Base-by-base conservation (phyloP, 352 stramenopile species). In the Phytophthora pinifolia region DNA sequence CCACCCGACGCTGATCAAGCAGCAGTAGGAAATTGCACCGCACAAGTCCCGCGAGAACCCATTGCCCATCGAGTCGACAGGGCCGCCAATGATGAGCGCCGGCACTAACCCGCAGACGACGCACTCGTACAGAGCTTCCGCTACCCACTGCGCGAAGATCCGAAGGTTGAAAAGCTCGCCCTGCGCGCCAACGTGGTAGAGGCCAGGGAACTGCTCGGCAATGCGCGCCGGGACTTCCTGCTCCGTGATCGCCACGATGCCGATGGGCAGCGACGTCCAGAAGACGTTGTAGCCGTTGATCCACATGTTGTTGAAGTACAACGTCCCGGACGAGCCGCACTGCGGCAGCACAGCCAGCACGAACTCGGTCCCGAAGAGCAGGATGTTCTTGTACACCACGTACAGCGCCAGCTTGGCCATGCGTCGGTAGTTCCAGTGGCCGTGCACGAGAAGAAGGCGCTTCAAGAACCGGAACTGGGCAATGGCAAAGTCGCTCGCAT, bases 301-400 rank as follows among this genome's bases (percentile, higher is more conserved):
- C 85, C 85, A 95, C 76, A 93, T 91, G 60, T 95, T 92, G 67
- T 92, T 95, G 66, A 72, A 91, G 67, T 84, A 95, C 13, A 95
- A 67, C 38, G 83, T 95, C 8, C 85, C 85, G 0, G 77, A 92
- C 9, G 81, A 85, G 0, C 77, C 82, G 29, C 79, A 86, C 25
- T 72, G 63, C 6, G 63, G 63, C 12, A 85, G 63, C 13, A 90
- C 85, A 34, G 94, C 91, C 30, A 99, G 85, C 29, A 98, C 81
- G 42, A 92, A 95, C 27, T 74, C 72, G 15, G 78, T 74, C 25
- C 78, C 79, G 67, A 92, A 96, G 22, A 92, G 68, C 34, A 96
- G 81, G 57, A 98, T 94, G 76, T 99, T 99, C 76, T 99, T 99
- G 90, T 99, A 99, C 50, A 99, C 98, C 34, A 98, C 96, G 65